Evolutionary conservation across 2,329 filamentous ascomycete genomes (phyloP).

Genomic region (Stagonosporopsis chrysanthemi): DNA sequence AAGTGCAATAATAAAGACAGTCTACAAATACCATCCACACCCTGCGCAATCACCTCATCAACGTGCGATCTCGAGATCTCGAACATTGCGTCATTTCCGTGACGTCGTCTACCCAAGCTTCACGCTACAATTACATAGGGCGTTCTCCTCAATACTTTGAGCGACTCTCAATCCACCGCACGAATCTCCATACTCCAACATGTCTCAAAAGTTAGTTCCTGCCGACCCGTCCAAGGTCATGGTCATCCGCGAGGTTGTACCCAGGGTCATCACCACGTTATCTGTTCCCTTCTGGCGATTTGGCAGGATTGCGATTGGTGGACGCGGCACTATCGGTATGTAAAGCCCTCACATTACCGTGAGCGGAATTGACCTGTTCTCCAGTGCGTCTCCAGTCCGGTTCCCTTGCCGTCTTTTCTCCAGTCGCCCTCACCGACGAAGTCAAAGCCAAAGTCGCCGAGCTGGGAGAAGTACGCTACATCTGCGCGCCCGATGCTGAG

Average conservation of each 20-base stretch:
- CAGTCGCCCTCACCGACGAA: constrained; percentile 81
- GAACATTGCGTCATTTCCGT: constrained; percentile 36
- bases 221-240: constrained; percentile 81
- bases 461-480: constrained; percentile 75
- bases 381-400: constrained; percentile 80
- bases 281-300: constrained; percentile 86
- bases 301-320: constrained; percentile 81
- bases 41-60: constrained; percentile 5
- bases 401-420: constrained; percentile 87
- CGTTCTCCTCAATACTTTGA: background rate
- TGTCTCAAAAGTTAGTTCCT: constrained; percentile 53
- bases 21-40: background rate
- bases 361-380: constrained; percentile 11
- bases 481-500: constrained; percentile 86
- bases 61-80: constrained; percentile 25
- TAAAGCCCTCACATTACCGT: background rate
- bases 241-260: constrained; percentile 86
- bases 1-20: background rate
- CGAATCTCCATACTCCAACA: constrained; percentile 23
- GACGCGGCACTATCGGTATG: constrained; percentile 82
- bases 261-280: constrained; percentile 74
- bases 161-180: background rate
- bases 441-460: constrained; percentile 70
- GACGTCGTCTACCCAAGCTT: constrained; percentile 33
- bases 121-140: constrained; percentile 8